Percentiles rank a stretch among this genome's conserved stretches.
phyloP scores from a whole-genome alignment of 2,329 filamentous ascomycete species.

The Arthrocladium fulminans region DNA sequence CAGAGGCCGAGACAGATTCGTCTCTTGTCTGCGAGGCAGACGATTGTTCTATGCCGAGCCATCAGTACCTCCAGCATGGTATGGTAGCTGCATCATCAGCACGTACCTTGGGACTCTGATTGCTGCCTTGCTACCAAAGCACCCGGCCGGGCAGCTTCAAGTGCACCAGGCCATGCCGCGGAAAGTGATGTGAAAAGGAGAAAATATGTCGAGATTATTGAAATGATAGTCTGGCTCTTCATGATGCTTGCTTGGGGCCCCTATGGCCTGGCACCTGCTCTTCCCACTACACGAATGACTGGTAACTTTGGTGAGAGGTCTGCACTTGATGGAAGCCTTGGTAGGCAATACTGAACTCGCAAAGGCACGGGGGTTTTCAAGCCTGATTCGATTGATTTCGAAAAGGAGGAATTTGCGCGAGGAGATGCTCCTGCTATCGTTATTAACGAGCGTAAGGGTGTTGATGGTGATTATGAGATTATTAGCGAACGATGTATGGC shows the following conservation, averaged over 20 bases:
- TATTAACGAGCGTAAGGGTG: slow-evolving; percentile 2
- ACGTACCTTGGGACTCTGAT: slow-evolving; percentile 3
- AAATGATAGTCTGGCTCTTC: slow-evolving; percentile 11
- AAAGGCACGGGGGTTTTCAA: neutral
- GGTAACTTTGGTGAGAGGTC: neutral
- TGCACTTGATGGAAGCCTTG: neutral
- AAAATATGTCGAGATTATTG: slow-evolving; percentile 16
- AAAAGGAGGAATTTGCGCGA: neutral
- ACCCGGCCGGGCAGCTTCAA: slow-evolving; percentile 14
- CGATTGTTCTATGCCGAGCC: neutral
- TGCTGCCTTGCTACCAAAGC: slow-evolving; percentile 23
- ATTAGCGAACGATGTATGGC: slow-evolving; percentile 2
- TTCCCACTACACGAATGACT: neutral
- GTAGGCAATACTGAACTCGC: neutral
- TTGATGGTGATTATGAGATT: slow-evolving; percentile 3
- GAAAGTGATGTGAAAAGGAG: slow-evolving; percentile 23
- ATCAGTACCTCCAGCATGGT: neutral
- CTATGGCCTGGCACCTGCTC: neutral
- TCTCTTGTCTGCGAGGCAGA: slow-evolving; percentile 13
- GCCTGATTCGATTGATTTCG: neutral
- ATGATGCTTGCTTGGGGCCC: slow-evolving; percentile 2
- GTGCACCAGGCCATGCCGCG: slow-evolving; percentile 27
- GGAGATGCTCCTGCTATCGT: neutral
- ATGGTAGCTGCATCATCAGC: neutral
- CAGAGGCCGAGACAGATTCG: slow-evolving; percentile 11